Evolutionary conservation across 2,329 filamentous ascomycete genomes (phyloP).

Genomic region (Nigrospora oryzae): DNA sequence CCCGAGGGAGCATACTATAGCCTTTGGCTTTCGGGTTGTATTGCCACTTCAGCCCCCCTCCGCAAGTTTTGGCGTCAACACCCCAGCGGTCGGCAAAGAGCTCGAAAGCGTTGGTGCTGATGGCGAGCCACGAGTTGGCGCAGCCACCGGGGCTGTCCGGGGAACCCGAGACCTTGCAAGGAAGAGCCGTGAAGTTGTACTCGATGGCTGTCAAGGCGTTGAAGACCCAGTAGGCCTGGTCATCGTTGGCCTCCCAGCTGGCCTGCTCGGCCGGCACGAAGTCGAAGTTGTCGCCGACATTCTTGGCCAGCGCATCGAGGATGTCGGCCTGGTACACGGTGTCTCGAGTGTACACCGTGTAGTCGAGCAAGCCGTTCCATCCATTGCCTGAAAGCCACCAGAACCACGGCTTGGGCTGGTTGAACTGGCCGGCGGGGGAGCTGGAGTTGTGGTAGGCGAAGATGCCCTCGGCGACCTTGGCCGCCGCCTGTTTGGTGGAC

Average conservation of each 20-base stretch:
- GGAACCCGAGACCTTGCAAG: conserved; percentile 11
- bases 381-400: conserved; percentile 25
- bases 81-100: conserved; percentile 34
- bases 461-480: conserved; percentile 17
- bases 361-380: conserved; percentile 18
- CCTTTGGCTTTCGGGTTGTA: conserved; percentile 48
- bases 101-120: conserved; percentile 47
- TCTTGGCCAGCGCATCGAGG: conserved; percentile 11
- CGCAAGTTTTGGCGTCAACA: conserved; percentile 42
- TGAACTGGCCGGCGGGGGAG: conserved; percentile 21
- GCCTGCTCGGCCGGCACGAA: conserved; percentile 12
- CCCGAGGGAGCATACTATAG: conserved; percentile 22
- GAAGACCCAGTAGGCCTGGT: conserved; percentile 42
- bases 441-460: conserved; percentile 18
- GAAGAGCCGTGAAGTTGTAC: conserved; percentile 26
- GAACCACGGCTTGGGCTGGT: conserved; percentile 22
- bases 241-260: conserved; percentile 31
- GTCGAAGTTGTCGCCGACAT: conserved; percentile 14
- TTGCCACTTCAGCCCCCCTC: conserved; percentile 51
- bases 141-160: conserved; percentile 22
- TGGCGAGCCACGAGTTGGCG: conserved; percentile 34
- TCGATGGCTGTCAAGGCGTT: conserved; percentile 37
- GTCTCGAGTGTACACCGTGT: conserved; percentile 15
- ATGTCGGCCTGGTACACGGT: conserved; percentile 14
- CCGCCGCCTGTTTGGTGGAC: conserved; percentile 16